Evolutionary conservation across 2,329 filamentous ascomycete species (phyloP).

Genomic region (Botrytis medusae): DNA sequence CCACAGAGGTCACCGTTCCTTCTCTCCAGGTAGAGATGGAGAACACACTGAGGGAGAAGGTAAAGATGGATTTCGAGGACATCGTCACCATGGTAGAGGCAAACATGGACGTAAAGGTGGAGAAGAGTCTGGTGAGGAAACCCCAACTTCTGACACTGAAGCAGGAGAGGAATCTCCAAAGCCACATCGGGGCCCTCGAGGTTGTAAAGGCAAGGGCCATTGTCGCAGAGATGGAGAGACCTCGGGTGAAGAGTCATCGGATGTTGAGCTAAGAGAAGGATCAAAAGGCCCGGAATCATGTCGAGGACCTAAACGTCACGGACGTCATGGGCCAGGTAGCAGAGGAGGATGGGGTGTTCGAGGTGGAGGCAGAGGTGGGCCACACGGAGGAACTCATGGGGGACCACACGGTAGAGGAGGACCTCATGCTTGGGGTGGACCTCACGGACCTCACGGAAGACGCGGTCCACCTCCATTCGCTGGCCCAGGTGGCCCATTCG

Average conservation of each 20-base stretch:
- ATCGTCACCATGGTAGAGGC: conserved; percentile 40
- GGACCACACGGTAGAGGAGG: conserved; percentile 21
- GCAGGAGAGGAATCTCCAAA: conserved; percentile 11
- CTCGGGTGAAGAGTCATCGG: conserved; percentile 11
- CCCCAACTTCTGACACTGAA: conserved; percentile 17
- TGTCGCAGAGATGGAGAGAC: background rate
- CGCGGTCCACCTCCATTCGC: conserved; percentile 31
- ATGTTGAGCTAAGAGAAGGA: conserved; percentile 25
- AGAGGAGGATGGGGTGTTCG: conserved; percentile 22
- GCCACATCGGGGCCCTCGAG: conserved; percentile 4
- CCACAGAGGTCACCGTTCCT: conserved; percentile 29
- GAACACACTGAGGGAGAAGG: conserved; percentile 26
- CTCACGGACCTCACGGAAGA: conserved; percentile 27
- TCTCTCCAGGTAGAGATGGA: conserved; percentile 30
- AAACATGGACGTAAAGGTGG: conserved; percentile 15
- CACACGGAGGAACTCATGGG: conserved; percentile 24
- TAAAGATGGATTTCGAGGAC: conserved; percentile 32
- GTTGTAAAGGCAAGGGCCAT: background rate
- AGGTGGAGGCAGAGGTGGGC: conserved; percentile 22
- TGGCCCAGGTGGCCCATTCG: conserved; percentile 32
- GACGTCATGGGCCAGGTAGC: conserved; percentile 28
- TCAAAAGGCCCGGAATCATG: conserved; percentile 10
- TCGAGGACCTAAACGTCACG: conserved; percentile 22
- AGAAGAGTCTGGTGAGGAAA: conserved; percentile 21
- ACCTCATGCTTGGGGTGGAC: conserved; percentile 25